phyloP scores from a whole-genome alignment of 139 green algal species.

The Coelastrella sp. region DNA sequence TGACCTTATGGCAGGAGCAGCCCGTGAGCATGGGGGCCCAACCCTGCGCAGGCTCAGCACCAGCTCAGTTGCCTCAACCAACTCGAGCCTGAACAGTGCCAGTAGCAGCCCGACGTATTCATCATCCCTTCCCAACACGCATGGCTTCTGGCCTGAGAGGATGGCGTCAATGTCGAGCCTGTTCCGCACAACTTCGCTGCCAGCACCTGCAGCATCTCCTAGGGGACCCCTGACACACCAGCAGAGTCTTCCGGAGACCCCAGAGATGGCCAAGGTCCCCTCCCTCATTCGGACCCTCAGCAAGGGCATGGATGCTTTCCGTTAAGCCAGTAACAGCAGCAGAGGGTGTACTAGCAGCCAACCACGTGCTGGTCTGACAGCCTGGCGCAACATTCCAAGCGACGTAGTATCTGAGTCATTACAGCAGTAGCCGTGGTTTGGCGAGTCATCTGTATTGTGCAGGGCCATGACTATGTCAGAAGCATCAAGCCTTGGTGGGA shows the following conservation, averaged over 20 bases:
- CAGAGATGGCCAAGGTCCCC: constrained; percentile 3
- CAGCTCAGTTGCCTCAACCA: neutral
- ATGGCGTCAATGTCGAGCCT: constrained; percentile 9
- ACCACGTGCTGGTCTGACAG: no score
- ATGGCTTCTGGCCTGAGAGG: constrained; percentile 9
- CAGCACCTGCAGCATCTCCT: constrained; percentile 1
- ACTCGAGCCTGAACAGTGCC: neutral
- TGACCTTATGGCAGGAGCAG: neutral
- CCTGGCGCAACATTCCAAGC: no score
- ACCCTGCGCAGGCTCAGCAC: constrained; percentile 23
- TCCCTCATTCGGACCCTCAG: constrained; percentile 24
- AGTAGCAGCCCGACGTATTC: constrained; percentile 38
- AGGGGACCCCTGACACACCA: neutral
- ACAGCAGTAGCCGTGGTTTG: no score
- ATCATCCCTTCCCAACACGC: constrained; percentile 7
- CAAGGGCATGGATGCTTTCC: constrained; percentile 42
- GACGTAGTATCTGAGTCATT: no score
- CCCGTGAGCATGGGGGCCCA: neutral
- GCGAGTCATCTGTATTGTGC: no score
- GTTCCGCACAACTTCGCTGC: constrained; percentile 7
- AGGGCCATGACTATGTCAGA: no score
- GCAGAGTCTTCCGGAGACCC: neutral
- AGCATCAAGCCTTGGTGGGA: no score
- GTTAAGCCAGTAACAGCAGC: no score
- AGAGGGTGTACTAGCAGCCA: no score